A percentile compares a stretch with the other conserved stretches of the same genome.
phyloP scores from a whole-genome alignment of 1,284 basidiomycete genomes.

The Apiotrichum porosum region DNA sequence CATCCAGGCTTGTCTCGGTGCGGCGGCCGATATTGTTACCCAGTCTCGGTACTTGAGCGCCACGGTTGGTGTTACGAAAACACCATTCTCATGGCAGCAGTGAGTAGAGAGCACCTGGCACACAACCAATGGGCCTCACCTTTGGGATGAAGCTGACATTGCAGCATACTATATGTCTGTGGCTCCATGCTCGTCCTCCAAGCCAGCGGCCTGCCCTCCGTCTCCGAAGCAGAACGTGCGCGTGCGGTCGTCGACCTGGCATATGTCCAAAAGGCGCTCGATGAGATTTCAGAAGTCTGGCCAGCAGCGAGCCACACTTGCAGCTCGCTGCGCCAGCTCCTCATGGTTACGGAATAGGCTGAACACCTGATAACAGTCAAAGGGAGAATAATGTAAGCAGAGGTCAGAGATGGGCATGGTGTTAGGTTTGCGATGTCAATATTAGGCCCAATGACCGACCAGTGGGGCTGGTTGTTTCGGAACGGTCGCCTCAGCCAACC shows the following conservation, averaged over 20 bases:
- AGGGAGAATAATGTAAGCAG: no score
- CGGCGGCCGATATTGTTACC: slow-evolving; percentile 17
- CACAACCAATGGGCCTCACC: neutral
- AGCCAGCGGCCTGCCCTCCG: slow-evolving; percentile 14
- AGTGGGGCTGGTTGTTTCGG: no score
- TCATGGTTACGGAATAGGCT: no score
- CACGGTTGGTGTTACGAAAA: slow-evolving; percentile 4
- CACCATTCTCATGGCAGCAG: slow-evolving; percentile 19
- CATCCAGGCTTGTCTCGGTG: slow-evolving; percentile 10
- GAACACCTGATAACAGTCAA: no score
- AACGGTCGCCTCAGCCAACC: no score
- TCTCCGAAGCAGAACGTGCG: slow-evolving; percentile 6
- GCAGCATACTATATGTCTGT: slow-evolving; percentile 19
- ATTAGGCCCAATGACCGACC: no score
- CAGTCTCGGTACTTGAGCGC: slow-evolving; percentile 16
- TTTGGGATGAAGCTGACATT: neutral
- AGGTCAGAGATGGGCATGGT: no score
- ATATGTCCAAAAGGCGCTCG: slow-evolving; percentile 13
- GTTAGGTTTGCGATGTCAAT: no score
- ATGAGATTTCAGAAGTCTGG: slow-evolving; percentile 19
- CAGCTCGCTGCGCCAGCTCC: slow-evolving; percentile 13
- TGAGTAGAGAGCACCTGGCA: neutral
- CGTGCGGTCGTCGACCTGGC: slow-evolving; percentile 12
- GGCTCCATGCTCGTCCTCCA: slow-evolving; percentile 23
- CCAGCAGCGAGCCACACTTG: slow-evolving; percentile 13